Percentiles rank a stretch among this genome's conserved stretches.
Conservation (phyloP, 768 basidiomycete genomes). For the Boletellus ananiceps region DNA sequence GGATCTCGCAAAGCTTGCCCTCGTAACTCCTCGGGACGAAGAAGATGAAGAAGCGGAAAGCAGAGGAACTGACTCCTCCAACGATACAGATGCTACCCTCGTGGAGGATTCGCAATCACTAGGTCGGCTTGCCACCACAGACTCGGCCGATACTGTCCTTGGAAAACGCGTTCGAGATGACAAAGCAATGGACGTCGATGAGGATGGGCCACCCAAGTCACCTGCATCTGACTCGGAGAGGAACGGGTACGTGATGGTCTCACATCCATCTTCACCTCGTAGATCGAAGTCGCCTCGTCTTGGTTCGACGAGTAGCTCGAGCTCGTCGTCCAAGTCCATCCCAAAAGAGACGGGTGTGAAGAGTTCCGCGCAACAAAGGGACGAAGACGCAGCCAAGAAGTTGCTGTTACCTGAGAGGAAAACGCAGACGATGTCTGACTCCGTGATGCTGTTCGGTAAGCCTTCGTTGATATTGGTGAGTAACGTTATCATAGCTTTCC, state of each 20-base stretch:
- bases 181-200: constrained; percentile 53
- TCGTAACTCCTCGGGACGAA: constrained; percentile 87
- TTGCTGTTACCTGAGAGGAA: constrained; percentile 57
- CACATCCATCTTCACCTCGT: constrained; percentile 34
- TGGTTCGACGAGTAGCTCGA: constrained; percentile 27
- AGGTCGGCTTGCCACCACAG: constrained; percentile 17
- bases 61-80: constrained; percentile 73
- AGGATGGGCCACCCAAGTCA: constrained; percentile 27
- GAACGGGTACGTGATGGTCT: constrained; percentile 41
- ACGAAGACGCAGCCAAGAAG: constrained; percentile 37
- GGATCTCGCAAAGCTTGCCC: constrained; percentile 86
- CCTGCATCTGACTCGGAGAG: constrained; percentile 34
- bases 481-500: constrained; percentile 1
- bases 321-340: constrained; percentile 22
- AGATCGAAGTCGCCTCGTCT: constrained; percentile 35
- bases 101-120: constrained; percentile 63
- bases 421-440: constrained; percentile 52
- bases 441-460: constrained; percentile 89
- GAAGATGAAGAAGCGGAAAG: constrained; percentile 76
- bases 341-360: constrained; percentile 31
- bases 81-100: constrained; percentile 84
- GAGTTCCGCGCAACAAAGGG: constrained; percentile 17
- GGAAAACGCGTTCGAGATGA: constrained; percentile 64
- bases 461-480: background rate
- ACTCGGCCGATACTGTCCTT: constrained; percentile 51